Evolutionary conservation across 2,329 filamentous ascomycete genomes (phyloP).

Genomic region (Exophiala mesophila): DNA sequence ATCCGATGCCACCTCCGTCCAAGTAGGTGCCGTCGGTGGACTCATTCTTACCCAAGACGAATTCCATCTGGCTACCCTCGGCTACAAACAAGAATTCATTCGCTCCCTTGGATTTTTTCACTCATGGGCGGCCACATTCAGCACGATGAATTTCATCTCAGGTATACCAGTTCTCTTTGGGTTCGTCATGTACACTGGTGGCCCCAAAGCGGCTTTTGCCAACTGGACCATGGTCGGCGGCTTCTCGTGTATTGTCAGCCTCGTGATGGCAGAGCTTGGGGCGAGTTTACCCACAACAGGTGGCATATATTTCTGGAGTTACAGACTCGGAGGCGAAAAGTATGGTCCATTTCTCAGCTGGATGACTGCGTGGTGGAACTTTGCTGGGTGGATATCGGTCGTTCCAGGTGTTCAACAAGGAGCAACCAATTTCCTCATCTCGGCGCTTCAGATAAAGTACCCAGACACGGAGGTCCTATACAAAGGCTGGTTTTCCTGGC

Average conservation of each 20-base stretch:
- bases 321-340: conserved; percentile 33
- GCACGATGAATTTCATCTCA: conserved; percentile 36
- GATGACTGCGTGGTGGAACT: conserved; percentile 43
- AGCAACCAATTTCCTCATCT: conserved; percentile 38
- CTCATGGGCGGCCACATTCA: conserved; percentile 36
- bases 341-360: conserved; percentile 37
- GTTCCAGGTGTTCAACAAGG: conserved; percentile 40
- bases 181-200: conserved; percentile 38
- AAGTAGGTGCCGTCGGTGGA: conserved; percentile 8
- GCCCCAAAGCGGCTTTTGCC: conserved; percentile 35
- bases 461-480: conserved; percentile 31
- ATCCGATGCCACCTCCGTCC: conserved; percentile 12
- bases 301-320: conserved; percentile 39
- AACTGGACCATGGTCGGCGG: conserved; percentile 40
- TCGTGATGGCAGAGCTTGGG: conserved; percentile 37
- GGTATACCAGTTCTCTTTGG: conserved; percentile 40
- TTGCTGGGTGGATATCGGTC: conserved; percentile 34
- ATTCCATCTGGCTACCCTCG: conserved; percentile 32
- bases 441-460: conserved; percentile 37
- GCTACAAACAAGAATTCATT: conserved; percentile 36
- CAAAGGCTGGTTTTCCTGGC: conserved; percentile 38
- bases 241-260: conserved; percentile 33
- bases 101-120: conserved; percentile 36
- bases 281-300: conserved; percentile 36
- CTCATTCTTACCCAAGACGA: conserved; percentile 29